Percentiles rank a stretch among this genome's conserved stretches.
Evolutionary conservation across 805 yeast genomes (phyloP).

Genomic region (Ogataea salicorniae): DNA sequence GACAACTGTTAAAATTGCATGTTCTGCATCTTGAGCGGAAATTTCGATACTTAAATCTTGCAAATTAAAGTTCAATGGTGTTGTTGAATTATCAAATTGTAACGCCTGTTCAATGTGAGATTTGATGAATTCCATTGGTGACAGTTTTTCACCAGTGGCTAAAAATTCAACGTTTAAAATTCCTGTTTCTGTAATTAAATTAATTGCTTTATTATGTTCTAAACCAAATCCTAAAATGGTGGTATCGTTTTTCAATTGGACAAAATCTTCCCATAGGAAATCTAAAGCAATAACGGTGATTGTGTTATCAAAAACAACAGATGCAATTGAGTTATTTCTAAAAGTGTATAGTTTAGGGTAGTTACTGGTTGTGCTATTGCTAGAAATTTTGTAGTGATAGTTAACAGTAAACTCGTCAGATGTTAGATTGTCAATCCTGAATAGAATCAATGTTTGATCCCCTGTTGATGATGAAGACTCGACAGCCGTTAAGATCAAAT

Average conservation of each 20-base stretch:
- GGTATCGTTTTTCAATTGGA: constrained; percentile 50
- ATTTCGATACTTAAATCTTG: constrained; percentile 35
- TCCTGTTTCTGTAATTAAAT: constrained; percentile 52
- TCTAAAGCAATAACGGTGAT: constrained; percentile 58
- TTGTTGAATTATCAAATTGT: constrained; percentile 39
- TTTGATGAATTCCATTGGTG: constrained; percentile 39
- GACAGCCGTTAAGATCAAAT: constrained; percentile 47
- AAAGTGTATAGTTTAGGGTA: constrained; percentile 23
- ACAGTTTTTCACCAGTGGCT: constrained; percentile 18
- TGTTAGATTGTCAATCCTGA: constrained; percentile 41
- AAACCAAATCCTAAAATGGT: constrained; percentile 54
- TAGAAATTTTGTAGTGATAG: constrained; percentile 3
- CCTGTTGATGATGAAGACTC: constrained; percentile 22
- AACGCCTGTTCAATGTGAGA: constrained; percentile 83
- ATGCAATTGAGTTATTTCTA: constrained; percentile 33
- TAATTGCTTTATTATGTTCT: constrained; percentile 10
- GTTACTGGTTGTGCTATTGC: background rate
- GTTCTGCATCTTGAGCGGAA: constrained; percentile 39
- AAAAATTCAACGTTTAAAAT: constrained; percentile 54
- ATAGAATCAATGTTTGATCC: constrained; percentile 41
- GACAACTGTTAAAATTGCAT: constrained; percentile 46
- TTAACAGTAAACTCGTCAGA: background rate
- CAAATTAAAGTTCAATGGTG: constrained; percentile 19
- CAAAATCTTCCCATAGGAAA: constrained; percentile 76
- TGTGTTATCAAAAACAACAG: constrained; percentile 53